Base-by-base conservation (phyloP, 352 stramenopile genomes). In the Nothophytophthora sp. region DNA sequence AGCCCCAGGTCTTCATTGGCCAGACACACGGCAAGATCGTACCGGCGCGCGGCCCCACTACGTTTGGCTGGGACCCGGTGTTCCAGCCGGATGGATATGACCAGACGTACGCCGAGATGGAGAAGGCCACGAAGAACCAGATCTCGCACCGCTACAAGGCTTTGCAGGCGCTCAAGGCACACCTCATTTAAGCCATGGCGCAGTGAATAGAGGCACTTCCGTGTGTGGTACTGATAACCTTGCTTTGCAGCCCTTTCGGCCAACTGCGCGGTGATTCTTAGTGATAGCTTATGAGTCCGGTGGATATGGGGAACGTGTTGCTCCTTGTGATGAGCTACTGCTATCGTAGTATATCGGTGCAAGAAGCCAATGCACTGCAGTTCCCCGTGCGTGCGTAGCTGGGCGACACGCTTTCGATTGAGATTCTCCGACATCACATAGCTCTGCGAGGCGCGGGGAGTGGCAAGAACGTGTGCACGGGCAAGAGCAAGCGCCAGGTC, bases 1-100 rank as follows among this genome's bases (percentile, higher is more conserved):
- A 98, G 60, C 82, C 96, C 11, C 59, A 96, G 36, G 73, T 98
- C n/a, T 99, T 99, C 62, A 81, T 98, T 44, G 96, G 96, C 5
- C 81, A 82, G 57, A 98, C 92, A 2, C 67, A 82, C 12, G 97
- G 97, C 48, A 94, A 73, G 46, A 99, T 99, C 59, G 92, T 98
- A 25, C 77, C 83, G 15, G 92, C 96, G 8, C 82, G 79, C 29
- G 90, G 90, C 0, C 81, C 79, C n/a, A 76, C 60, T 13, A 81
- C 73, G 32, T 98, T 98, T 53, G 90, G 91, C 12, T 98, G 91
- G 91, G 91, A 98, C 67, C 76, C 89, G 8, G 67, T 97, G 27
- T 98, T 98, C 68, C 65, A 93, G 61, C 88, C 90, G 0, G 69
- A 93, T 15, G 91, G 88, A 42, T 94, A 71, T 52, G 69, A 82